Percentiles rank a stretch among this genome's conserved stretches.
Conservation (phyloP, 2,329 filamentous ascomycete genomes). For the Arachnopeziza araneosa region DNA sequence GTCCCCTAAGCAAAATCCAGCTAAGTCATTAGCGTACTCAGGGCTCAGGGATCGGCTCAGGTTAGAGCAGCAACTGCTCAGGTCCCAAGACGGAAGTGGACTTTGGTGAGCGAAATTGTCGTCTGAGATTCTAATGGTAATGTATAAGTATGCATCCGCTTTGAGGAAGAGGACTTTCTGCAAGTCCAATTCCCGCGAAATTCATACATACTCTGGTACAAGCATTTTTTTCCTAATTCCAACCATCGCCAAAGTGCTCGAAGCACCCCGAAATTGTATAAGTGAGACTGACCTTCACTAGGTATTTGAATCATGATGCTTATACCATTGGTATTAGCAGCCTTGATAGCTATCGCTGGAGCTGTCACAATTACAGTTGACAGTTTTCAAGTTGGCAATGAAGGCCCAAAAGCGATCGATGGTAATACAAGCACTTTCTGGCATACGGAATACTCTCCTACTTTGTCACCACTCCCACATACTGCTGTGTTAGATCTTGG, state of each 20-base stretch:
- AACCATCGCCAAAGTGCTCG: neutral
- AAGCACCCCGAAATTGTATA: neutral
- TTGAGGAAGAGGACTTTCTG: no score
- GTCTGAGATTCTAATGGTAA: no score
- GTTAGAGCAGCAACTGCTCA: no score
- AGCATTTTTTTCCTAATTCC: no score
- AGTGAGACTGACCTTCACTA: neutral
- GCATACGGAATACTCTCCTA: slow-evolving; percentile 29
- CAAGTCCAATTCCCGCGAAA: no score
- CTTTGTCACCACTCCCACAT: slow-evolving; percentile 27
- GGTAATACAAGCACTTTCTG: slow-evolving; percentile 29
- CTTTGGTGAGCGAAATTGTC: no score
- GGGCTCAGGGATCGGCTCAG: no score
- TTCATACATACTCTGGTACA: no score
- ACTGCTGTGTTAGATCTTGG: slow-evolving; percentile 32
- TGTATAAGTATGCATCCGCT: no score
- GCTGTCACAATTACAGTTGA: slow-evolving; percentile 2
- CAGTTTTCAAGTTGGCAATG: neutral
- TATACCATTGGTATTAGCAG: neutral
- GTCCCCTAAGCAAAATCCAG: no score
- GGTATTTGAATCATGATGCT: neutral
- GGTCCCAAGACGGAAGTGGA: no score
- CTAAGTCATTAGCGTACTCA: no score
- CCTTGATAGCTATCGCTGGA: neutral
- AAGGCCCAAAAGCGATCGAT: slow-evolving; percentile 28